A percentile compares a stretch with the other conserved stretches of the same genome.
Evolutionary conservation across 192 early-diverging fungal species (phyloP).

Genomic region (Backusella tuberculispora): DNA sequence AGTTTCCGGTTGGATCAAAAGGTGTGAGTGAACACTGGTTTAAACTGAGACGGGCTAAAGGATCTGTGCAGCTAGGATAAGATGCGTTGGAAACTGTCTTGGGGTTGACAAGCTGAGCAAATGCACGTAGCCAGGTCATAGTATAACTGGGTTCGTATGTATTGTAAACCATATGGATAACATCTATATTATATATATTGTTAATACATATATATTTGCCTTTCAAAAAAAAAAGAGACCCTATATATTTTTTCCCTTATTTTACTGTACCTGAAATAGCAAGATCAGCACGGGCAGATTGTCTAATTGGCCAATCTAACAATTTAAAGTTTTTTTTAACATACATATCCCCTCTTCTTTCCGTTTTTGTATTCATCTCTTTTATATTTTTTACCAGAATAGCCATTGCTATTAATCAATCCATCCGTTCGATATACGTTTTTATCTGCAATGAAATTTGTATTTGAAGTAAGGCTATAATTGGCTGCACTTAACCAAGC

Average conservation of each 20-base stretch:
- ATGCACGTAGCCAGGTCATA: conserved; percentile 4
- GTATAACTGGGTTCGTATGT: conserved; percentile 13
- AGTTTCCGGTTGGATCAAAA: conserved; percentile 7
- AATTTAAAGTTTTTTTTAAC: not conserved
- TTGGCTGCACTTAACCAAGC: conserved; percentile 11
- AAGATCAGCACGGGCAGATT: conserved; percentile 25
- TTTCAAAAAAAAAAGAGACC: not conserved
- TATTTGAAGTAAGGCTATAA: not conserved
- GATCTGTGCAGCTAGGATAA: conserved; percentile 18
- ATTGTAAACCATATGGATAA: conserved; percentile 25
- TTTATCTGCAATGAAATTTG: conserved; percentile 2
- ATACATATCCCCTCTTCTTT: not conserved
- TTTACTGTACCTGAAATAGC: conserved; percentile 9
- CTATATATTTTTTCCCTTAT: not conserved
- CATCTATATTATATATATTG: conserved; percentile 14
- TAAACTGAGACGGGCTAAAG: not conserved
- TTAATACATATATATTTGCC: not conserved
- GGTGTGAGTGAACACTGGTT: not conserved
- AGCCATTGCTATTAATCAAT: conserved; percentile 2
- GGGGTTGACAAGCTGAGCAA: not conserved
- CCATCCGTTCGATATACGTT: conserved; percentile 10
- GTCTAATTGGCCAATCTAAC: conserved; percentile 17
- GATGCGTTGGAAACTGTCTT: not conserved
- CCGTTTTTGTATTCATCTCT: not conserved
- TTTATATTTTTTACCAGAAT: conserved; percentile 10